Percentiles rank a stretch among this genome's conserved stretches.
phyloP scores from a whole-genome alignment of 768 basidiomycete species.

The Suillus subaureus region DNA sequence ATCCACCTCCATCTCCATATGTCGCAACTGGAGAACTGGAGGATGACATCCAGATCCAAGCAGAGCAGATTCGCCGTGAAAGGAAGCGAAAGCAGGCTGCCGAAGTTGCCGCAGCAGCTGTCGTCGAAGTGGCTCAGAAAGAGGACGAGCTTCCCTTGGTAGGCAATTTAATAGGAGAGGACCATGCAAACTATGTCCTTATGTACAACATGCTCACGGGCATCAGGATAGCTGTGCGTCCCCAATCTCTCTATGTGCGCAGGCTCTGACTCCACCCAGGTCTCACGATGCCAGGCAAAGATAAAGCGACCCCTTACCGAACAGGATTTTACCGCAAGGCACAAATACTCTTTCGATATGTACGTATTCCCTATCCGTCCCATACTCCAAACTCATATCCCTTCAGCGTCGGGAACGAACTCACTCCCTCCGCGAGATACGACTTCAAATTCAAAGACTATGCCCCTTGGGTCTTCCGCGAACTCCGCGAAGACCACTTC shows the following conservation, averaged over 20 bases:
- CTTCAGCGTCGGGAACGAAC: conserved; percentile 88
- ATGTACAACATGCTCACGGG: conserved; percentile 99
- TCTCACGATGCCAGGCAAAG: conserved; percentile 96
- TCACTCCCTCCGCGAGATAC: conserved; percentile 96
- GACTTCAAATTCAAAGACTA: conserved; percentile 99
- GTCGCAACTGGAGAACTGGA: conserved; percentile 44
- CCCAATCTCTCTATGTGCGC: conserved; percentile 4
- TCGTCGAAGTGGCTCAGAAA: conserved; percentile 18
- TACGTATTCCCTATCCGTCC: conserved; percentile 38
- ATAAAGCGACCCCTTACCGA: conserved; percentile 80
- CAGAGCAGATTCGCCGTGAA: conserved; percentile 84
- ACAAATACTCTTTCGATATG: conserved; percentile 99
- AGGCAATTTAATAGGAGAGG: conserved; percentile 97
- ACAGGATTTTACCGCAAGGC: conserved; percentile 85
- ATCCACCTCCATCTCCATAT: conserved; percentile 36
- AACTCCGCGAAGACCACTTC: conserved; percentile 92
- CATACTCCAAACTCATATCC: conserved; percentile 12
- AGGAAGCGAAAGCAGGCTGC: conserved; percentile 74
- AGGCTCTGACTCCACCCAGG: conserved; percentile 45
- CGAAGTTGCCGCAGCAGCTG: conserved; percentile 60
- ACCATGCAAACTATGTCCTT: conserved; percentile 96
- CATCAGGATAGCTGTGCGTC: conserved; percentile 87
- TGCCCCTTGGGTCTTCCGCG: conserved; percentile 97
- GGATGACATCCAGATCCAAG: conserved; percentile 81
- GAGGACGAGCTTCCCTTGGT: conserved; percentile 69